Conservation (phyloP, 2,329 filamentous ascomycete species). For the Xylariales sp. region DNA sequence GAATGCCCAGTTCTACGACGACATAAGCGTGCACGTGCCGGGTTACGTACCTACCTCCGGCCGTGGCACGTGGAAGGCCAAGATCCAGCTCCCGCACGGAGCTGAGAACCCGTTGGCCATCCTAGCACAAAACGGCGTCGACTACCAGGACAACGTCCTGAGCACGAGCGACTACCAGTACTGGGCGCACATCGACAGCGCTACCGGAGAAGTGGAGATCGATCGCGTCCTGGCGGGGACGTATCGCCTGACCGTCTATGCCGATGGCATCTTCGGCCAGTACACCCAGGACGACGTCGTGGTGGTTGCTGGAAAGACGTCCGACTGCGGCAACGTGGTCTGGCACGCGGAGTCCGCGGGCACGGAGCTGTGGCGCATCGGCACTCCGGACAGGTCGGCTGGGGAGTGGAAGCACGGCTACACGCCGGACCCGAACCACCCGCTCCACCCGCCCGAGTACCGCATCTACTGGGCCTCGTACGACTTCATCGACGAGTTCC, state of each 20-base stretch:
- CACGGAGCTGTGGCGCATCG: slow-evolving; percentile 58
- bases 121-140: slow-evolving; percentile 43
- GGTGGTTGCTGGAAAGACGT: slow-evolving; percentile 33
- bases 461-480: slow-evolving; percentile 58
- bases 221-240: slow-evolving; percentile 50
- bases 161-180: slow-evolving; percentile 56
- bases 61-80: slow-evolving; percentile 46
- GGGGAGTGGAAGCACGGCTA: slow-evolving; percentile 59
- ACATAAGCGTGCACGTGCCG: slow-evolving; percentile 53
- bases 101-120: slow-evolving; percentile 51
- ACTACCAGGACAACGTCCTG: slow-evolving; percentile 56
- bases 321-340: slow-evolving; percentile 30
- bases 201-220: slow-evolving; percentile 45
- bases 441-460: slow-evolving; percentile 52
- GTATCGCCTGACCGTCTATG: slow-evolving; percentile 60
- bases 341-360: slow-evolving; percentile 55
- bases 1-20: slow-evolving; percentile 59
- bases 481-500: slow-evolving; percentile 57
- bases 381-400: slow-evolving; percentile 55
- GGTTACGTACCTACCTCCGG: slow-evolving; percentile 51
- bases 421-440: slow-evolving; percentile 39
- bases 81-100: slow-evolving; percentile 45
- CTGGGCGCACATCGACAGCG: slow-evolving; percentile 47
- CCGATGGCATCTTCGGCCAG: slow-evolving; percentile 57
- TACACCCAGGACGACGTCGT: slow-evolving; percentile 47